Base-by-base conservation (phyloP, 495 filamentous ascomycete species). In the Penicillium odoratum region DNA sequence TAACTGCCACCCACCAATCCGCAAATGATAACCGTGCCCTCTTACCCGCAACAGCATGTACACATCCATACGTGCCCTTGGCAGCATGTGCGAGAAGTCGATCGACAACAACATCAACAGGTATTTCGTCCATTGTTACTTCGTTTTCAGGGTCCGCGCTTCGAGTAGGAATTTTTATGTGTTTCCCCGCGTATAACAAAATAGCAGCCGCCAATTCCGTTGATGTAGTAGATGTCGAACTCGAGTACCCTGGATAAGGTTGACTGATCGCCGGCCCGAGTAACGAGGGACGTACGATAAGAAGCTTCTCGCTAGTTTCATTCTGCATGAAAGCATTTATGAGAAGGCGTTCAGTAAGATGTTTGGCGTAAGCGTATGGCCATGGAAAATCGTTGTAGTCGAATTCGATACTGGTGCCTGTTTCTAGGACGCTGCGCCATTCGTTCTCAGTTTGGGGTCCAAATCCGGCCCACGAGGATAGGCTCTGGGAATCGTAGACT, bases 21-120 rank as follows among this genome's bases (percentile, higher is more conserved):
- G 29, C 48, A 25, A 48, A 42, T 29, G 5, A 11, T 26, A 38
- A 15, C 15, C 59, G 49, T 2, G 48, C 21, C 25, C 18, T 30
- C 4, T 25, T 34, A 13, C 64, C 64, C 34, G 43, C 49, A 1
- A 67, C 61, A 6, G 61, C 64, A 42, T 62, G 64, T 8, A 64
- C 51, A 48, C 28, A 44, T 3, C 61, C 65, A 8, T 7, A 18
- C 2, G 53, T 55, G 0, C 54, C 48, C 9, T 16, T 18, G 10
- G 59, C 60, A 5, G 60, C 18, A 49, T 68, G 65, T 5, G 38
- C 48, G 7, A 69, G 48, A 0, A 68, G 34, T 1, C 64, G 48
- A 40, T 67, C 59, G 4, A 64, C 63, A 1, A 67, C 63, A 3
- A 69, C 54, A 48, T 69, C 66, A 1, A 67, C 54, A 0, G 64